Evolutionary conservation across 345 rosid genomes (phyloP).

Genomic region (Salix caprea): DNA sequence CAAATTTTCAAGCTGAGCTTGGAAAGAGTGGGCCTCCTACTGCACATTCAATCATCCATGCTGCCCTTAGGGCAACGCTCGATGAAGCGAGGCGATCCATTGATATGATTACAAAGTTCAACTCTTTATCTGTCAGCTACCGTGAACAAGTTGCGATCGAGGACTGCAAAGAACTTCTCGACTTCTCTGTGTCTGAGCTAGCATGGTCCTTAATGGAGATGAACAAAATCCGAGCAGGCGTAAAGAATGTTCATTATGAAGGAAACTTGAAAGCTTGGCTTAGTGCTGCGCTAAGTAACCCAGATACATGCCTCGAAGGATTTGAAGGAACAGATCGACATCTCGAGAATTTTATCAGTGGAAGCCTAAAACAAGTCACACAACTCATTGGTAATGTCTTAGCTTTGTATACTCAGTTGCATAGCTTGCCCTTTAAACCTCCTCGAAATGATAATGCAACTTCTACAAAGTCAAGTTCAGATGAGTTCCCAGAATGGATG

Average conservation of each 20-base stretch:
- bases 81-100: conserved; percentile 65
- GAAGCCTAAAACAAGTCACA: conserved; percentile 56
- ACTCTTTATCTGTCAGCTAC: conserved; percentile 49
- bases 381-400: conserved; percentile 37
- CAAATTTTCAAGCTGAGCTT: conserved; percentile 40
- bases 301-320: conserved; percentile 35
- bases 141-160: conserved; percentile 79
- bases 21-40: conserved; percentile 20
- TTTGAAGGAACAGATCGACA: conserved; percentile 71
- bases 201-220: conserved; percentile 89
- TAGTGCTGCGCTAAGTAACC: conserved; percentile 32
- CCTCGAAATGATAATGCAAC: conserved; percentile 16
- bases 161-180: conserved; percentile 89
- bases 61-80: conserved; percentile 55
- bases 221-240: conserved; percentile 59
- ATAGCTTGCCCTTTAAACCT: conserved; percentile 62
- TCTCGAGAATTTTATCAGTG: conserved; percentile 47
- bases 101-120: conserved; percentile 49
- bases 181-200: conserved; percentile 80
- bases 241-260: conserved; percentile 26
- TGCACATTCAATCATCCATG: conserved; percentile 48
- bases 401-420: conserved; percentile 35
- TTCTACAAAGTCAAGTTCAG: background rate
- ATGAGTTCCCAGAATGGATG: conserved; percentile 58
- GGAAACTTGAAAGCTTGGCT: conserved; percentile 56